phyloP scores from a whole-genome alignment of 208 protist species.

The Leishmania tarentolae region DNA sequence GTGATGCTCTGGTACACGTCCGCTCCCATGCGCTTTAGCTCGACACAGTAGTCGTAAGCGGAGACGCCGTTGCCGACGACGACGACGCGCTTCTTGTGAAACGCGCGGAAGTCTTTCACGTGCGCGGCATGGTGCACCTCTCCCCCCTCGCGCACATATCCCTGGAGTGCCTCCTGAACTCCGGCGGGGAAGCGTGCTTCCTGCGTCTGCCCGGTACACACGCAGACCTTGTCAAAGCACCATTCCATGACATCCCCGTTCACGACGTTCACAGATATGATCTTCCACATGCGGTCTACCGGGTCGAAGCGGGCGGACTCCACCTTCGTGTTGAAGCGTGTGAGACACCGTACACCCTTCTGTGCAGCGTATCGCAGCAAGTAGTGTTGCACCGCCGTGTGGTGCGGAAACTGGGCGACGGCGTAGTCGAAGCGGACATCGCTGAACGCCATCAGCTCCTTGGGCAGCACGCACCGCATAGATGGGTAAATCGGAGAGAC shows the following conservation, averaged over 20 bases:
- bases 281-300: slow-evolving; percentile 54
- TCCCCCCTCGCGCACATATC: slow-evolving; percentile 56
- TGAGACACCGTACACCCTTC: slow-evolving; percentile 70
- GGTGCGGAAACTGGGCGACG: slow-evolving; percentile 85
- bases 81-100: slow-evolving; percentile 72
- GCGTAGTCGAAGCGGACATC: slow-evolving; percentile 85
- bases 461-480: slow-evolving; percentile 84
- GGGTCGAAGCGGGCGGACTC: slow-evolving; percentile 71
- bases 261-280: slow-evolving; percentile 87
- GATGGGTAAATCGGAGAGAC: slow-evolving; percentile 81
- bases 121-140: slow-evolving; percentile 85
- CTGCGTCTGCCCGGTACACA: slow-evolving; percentile 87
- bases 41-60: slow-evolving; percentile 80
- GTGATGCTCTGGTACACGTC: slow-evolving; percentile 77
- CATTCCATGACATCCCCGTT: slow-evolving; percentile 90
- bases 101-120: slow-evolving; percentile 85
- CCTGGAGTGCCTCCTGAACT: slow-evolving; percentile 40
- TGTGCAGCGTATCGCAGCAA: slow-evolving; percentile 67
- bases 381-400: slow-evolving; percentile 81
- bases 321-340: slow-evolving; percentile 90
- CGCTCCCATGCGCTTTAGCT: slow-evolving; percentile 66
- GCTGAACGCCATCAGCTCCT: slow-evolving; percentile 87
- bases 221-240: slow-evolving; percentile 84
- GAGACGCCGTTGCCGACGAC: slow-evolving; percentile 85
- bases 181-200: slow-evolving; percentile 69